phyloP scores from a whole-genome alignment of 257 asterid species.

The Primulina huaijiensis region DNA sequence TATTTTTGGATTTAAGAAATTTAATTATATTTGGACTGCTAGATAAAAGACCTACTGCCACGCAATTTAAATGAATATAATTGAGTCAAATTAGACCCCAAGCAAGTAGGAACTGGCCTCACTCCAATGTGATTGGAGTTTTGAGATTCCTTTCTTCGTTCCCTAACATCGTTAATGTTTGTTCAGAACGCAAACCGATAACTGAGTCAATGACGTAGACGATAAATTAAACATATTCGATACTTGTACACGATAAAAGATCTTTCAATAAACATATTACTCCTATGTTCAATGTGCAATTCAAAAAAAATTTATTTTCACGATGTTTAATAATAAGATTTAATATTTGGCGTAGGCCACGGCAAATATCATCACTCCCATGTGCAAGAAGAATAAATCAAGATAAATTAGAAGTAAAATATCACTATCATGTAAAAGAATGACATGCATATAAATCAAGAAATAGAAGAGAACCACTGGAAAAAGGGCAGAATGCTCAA shows the following conservation, averaged over 20 bases:
- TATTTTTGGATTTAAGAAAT: too few species aligned
- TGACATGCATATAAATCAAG: neutral
- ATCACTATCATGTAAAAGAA: neutral
- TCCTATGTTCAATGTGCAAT: too few species aligned
- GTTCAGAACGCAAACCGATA: neutral
- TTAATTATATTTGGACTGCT: too few species aligned
- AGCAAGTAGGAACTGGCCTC: neutral
- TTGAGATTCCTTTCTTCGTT: conserved; percentile 8
- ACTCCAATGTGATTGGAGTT: conserved; percentile 12
- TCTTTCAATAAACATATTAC: too few species aligned
- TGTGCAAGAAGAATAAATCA: neutral
- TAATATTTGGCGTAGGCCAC: too few species aligned
- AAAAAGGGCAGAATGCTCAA: neutral
- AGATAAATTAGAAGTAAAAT: neutral
- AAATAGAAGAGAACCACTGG: neutral
- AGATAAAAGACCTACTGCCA: conserved; percentile 8
- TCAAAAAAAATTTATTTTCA: too few species aligned
- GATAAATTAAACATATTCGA: neutral
- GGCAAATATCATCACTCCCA: neutral
- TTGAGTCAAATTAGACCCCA: conserved; percentile 18
- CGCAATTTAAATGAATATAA: conserved; percentile 19
- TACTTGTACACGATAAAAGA: too few species aligned
- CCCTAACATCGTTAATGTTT: neutral
- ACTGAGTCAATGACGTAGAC: neutral
- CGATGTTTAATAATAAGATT: too few species aligned